These are phyloP conservation scores for Arachis stenosperma DNA, from an alignment of 306 rosid species.

Conservation along the genomic window DNA sequence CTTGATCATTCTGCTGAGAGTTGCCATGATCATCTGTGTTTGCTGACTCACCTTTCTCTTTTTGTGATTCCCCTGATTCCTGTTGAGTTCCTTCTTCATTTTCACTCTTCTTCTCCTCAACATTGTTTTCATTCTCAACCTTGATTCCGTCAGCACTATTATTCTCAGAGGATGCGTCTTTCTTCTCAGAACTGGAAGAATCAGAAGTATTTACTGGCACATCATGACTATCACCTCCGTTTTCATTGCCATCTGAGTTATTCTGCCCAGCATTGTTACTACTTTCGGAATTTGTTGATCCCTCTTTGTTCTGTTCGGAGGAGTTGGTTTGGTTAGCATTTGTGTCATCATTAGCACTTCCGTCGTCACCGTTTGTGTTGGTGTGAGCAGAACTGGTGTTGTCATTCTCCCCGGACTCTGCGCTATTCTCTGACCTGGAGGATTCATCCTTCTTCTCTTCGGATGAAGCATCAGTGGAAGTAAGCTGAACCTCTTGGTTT, in stretches of 20 bases:
- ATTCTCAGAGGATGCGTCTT: conserved; percentile 24
- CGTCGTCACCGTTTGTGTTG: conserved; percentile 18
- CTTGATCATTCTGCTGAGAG: conserved; percentile 29
- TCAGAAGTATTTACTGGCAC: conserved; percentile 27
- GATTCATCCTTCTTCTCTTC: conserved; percentile 45
- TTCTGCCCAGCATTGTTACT: conserved; percentile 41
- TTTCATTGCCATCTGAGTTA: conserved; percentile 41
- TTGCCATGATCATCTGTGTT: conserved; percentile 4
- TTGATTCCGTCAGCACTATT: conserved; percentile 9
- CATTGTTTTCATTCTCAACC: conserved; percentile 34
- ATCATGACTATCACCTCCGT: conserved; percentile 31
- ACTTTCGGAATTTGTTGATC: conserved; percentile 49
- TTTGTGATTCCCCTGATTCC: conserved; percentile 38
- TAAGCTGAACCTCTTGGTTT: conserved; percentile 41
- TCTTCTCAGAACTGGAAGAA: conserved; percentile 33
- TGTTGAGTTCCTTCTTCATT: conserved; percentile 42
- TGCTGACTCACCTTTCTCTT: conserved; percentile 36
- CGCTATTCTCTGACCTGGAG: conserved; percentile 39
- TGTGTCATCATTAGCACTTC: conserved; percentile 37
- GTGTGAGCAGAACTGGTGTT: conserved; percentile 37
- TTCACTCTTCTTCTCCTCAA: conserved; percentile 37
- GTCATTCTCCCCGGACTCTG: conserved; percentile 39
- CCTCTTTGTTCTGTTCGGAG: conserved; percentile 50
- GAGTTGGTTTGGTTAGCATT: conserved; percentile 45
- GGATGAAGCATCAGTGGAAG: conserved; percentile 45